These are phyloP conservation scores for Nothopassalora personata DNA, from an alignment of 2,329 filamentous ascomycete species.

Conservation along the genomic window DNA sequence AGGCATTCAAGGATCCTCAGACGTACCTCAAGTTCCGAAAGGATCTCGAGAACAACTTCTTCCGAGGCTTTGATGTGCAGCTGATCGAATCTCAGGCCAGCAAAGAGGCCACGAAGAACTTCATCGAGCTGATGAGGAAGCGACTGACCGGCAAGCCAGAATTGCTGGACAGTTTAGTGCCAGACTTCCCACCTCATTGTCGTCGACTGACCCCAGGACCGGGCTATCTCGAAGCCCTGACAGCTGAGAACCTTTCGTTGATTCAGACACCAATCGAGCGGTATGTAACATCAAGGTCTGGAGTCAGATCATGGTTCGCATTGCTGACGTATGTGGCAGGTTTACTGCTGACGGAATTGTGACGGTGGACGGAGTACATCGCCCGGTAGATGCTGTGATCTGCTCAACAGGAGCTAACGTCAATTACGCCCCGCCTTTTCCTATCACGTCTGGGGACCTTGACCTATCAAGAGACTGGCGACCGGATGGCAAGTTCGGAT, in stretches of 20 bases:
- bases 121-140: conserved; percentile 38
- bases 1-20: conserved; percentile 56
- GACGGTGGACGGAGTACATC: conserved; percentile 35
- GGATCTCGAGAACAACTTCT: conserved; percentile 52
- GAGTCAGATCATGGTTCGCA: background rate
- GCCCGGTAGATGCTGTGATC: conserved; percentile 39
- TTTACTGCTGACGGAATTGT: conserved; percentile 38
- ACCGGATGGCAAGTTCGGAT: conserved; percentile 34
- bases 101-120: conserved; percentile 31
- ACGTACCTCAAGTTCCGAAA: conserved; percentile 50
- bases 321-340: conserved; percentile 9
- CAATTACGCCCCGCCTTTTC: conserved; percentile 32
- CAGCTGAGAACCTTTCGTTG: conserved; percentile 42
- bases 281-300: conserved; percentile 2
- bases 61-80: conserved; percentile 43
- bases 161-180: conserved; percentile 38
- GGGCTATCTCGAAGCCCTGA: conserved; percentile 48
- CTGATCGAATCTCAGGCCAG: conserved; percentile 37
- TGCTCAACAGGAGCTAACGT: conserved; percentile 41
- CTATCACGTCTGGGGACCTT: conserved; percentile 23
- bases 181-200: conserved; percentile 43
- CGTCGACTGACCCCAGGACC: conserved; percentile 39
- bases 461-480: conserved; percentile 28
- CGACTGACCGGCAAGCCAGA: conserved; percentile 34
- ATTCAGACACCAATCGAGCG: conserved; percentile 38